Percentiles rank a stretch among this genome's conserved stretches.
phyloP scores from a whole-genome alignment of 2,329 filamentous ascomycete species.

The Alternaria sp. region DNA sequence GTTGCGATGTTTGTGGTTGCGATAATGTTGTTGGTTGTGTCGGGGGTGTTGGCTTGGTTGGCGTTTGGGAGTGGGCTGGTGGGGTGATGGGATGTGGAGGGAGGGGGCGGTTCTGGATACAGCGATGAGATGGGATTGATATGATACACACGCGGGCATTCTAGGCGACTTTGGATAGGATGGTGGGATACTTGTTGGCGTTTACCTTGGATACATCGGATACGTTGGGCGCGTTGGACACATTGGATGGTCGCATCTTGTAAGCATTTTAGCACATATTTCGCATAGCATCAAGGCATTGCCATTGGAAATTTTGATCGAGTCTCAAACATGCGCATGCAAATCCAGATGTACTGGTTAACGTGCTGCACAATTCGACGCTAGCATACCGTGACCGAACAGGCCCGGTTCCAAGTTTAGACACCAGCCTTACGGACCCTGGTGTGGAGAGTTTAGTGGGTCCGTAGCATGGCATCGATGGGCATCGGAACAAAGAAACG shows the following conservation, averaged over 20 bases:
- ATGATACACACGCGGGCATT: not conserved
- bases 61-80: constrained; percentile 14
- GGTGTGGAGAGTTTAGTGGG: constrained; percentile 7
- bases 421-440: constrained; percentile 13
- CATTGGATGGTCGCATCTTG: not conserved
- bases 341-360: not conserved
- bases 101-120: no score
- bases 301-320: not conserved
- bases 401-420: constrained; percentile 1
- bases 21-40: constrained; percentile 27
- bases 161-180: not conserved
- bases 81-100: not conserved
- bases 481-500: constrained; percentile 4
- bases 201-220: not conserved
- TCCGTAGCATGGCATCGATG: not conserved
- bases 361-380: not conserved
- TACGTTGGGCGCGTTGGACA: not conserved
- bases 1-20: constrained; percentile 34
- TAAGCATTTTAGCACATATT: not conserved
- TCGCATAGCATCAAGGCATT: not conserved
- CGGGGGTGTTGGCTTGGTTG: constrained; percentile 24
- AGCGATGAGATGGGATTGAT: no score
- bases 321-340: not conserved
- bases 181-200: not conserved
- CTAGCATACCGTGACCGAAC: not conserved